A percentile compares a stretch with the other conserved stretches of the same genome.
Evolutionary conservation across 768 basidiomycete species (phyloP).

Genomic region (Mrakia blollopis): DNA sequence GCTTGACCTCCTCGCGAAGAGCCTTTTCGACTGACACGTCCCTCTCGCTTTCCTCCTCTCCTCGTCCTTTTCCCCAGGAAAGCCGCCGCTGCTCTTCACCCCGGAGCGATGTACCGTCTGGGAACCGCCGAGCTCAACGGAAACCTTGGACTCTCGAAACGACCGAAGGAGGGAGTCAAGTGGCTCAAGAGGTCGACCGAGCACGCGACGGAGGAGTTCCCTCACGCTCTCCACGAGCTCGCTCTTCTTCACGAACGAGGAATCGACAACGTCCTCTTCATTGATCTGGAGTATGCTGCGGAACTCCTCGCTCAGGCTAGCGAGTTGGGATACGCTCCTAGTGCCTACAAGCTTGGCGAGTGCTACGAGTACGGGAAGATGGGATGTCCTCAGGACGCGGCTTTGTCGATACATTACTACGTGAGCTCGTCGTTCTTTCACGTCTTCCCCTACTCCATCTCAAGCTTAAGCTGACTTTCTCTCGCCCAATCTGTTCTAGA

Average conservation of each 20-base stretch:
- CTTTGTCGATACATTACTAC: conserved; percentile 97
- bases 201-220: conserved; percentile 79
- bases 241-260: conserved; percentile 93
- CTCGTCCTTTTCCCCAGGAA: conserved; percentile 51
- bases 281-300: conserved; percentile 90
- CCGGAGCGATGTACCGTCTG: conserved; percentile 92
- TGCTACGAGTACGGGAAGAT: conserved; percentile 99
- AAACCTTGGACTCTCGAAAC: conserved; percentile 76
- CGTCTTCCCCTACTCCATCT: background rate
- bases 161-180: conserved; percentile 93
- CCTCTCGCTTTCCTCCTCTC: background rate
- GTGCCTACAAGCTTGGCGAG: conserved; percentile 90
- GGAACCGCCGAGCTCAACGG: conserved; percentile 96
- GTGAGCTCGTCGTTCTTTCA: conserved; percentile 51
- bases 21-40: background rate
- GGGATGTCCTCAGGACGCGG: conserved; percentile 95
- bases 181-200: conserved; percentile 98
- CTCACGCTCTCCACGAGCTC: conserved; percentile 90
- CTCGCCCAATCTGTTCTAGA: conserved; percentile 50
- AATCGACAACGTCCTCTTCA: conserved; percentile 95
- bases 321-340: conserved; percentile 92
- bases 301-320: conserved; percentile 92
- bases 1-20: background rate
- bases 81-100: conserved; percentile 82
- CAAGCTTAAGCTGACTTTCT: background rate